These are phyloP conservation scores for Beta vulgaris DNA, from an alignment of 148 eudicot genomes.

Conservation along the genomic window DNA sequence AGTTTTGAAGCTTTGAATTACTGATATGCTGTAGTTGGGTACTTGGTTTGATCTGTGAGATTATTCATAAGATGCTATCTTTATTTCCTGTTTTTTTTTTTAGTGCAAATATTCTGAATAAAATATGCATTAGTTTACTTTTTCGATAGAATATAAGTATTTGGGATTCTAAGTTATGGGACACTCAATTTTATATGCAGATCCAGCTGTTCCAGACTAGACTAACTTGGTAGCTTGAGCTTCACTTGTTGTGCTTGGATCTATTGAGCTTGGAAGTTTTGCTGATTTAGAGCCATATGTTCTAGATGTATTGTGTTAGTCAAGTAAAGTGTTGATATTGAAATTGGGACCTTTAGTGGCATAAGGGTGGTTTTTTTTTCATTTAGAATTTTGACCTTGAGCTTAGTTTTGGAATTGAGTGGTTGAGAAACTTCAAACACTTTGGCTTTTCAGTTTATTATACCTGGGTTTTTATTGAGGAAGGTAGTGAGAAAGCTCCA, in stretches of 20 bases:
- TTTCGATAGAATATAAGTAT: neutral
- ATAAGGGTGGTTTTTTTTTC: slow-evolving; percentile 21
- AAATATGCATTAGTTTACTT: neutral
- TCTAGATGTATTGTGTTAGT: neutral
- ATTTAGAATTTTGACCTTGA: slow-evolving; percentile 27
- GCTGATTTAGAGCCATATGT: slow-evolving; percentile 4
- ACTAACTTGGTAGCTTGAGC: slow-evolving; percentile 22
- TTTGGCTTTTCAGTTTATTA: slow-evolving; percentile 29
- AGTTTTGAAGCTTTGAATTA: slow-evolving; percentile 5
- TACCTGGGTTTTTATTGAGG: slow-evolving; percentile 1
- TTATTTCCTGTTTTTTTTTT: neutral
- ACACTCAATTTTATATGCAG: slow-evolving; percentile 22
- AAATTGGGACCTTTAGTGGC: slow-evolving; percentile 32
- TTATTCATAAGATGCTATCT: neutral
- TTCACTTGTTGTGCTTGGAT: slow-evolving; percentile 24
- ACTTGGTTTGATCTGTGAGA: slow-evolving; percentile 4
- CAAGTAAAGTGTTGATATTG: slow-evolving; percentile 24
- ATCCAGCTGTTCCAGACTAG: slow-evolving; percentile 36
- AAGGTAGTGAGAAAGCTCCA: slow-evolving; percentile 16
- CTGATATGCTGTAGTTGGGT: neutral
- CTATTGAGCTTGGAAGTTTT: slow-evolving; percentile 19
- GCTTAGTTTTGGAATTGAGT: slow-evolving; percentile 22
- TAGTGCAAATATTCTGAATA: slow-evolving; percentile 11
- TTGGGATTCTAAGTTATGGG: slow-evolving; percentile 9
- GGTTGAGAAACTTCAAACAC: slow-evolving; percentile 10